phyloP scores from a whole-genome alignment of 495 filamentous ascomycete species.

The Poronia punctata region DNA sequence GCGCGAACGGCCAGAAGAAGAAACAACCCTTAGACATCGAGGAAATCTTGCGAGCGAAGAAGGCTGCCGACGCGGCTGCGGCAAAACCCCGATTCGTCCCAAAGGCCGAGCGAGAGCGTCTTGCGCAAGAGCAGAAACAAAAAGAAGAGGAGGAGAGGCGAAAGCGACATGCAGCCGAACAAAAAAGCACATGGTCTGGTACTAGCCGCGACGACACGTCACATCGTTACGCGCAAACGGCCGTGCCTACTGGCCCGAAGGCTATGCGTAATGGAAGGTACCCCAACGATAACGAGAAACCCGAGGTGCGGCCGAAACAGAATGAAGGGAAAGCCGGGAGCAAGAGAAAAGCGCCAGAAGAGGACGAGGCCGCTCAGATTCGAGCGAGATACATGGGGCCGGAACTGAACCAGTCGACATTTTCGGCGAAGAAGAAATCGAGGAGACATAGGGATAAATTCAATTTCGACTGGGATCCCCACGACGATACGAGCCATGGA shows the following conservation, averaged over 20 bases:
- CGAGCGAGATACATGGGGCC: constrained; percentile 88
- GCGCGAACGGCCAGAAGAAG: constrained; percentile 14
- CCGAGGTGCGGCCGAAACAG: constrained; percentile 20
- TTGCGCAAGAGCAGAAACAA: constrained; percentile 76
- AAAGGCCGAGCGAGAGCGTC: constrained; percentile 78
- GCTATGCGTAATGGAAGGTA: constrained; percentile 58
- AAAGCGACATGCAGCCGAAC: constrained; percentile 35
- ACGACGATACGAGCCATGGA: constrained; percentile 88
- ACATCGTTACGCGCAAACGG: constrained; percentile 15
- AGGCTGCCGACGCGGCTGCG: constrained; percentile 38
- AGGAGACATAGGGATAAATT: constrained; percentile 91
- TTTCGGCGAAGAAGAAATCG: constrained; percentile 95
- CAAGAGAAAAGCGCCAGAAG: constrained; percentile 56
- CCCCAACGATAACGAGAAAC: constrained; percentile 45
- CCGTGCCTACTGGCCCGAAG: constrained; percentile 71
- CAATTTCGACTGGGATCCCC: constrained; percentile 97
- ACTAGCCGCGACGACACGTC: constrained; percentile 20
- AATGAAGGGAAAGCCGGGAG: constrained; percentile 30
- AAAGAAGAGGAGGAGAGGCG: constrained; percentile 72
- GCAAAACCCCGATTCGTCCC: constrained; percentile 87
- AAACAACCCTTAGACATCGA: constrained; percentile 40
- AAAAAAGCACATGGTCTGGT: constrained; percentile 8
- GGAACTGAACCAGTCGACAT: constrained; percentile 78
- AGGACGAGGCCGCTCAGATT: constrained; percentile 69
- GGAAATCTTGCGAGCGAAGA: constrained; percentile 40